These are phyloP conservation scores for Acanthamoeba lenticulata DNA, from an alignment of 208 protist species.

Conservation along the genomic window DNA sequence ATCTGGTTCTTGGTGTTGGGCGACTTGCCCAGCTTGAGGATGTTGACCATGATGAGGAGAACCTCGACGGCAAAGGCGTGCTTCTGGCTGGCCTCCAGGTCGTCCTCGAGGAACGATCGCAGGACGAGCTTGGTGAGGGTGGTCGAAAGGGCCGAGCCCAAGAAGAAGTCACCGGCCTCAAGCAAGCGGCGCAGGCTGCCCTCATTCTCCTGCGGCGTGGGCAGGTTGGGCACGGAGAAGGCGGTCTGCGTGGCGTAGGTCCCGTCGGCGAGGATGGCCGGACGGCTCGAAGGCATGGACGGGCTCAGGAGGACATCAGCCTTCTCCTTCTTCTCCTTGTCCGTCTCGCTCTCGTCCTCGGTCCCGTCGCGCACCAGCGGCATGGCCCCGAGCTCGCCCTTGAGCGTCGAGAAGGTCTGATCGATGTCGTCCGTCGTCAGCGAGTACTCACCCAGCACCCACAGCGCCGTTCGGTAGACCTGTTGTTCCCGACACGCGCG, in stretches of 20 bases:
- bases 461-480: constrained; percentile 81
- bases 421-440: constrained; percentile 85
- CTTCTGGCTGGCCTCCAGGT: constrained; percentile 33
- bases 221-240: constrained; percentile 68
- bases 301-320: constrained; percentile 84
- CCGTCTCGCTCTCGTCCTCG: constrained; percentile 10
- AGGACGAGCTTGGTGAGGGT: constrained; percentile 95
- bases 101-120: constrained; percentile 53
- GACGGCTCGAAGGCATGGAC: constrained; percentile 68
- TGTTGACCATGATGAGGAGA: constrained; percentile 76
- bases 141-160: constrained; percentile 91
- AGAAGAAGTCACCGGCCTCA: constrained; percentile 93
- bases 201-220: background rate
- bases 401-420: constrained; percentile 75
- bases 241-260: constrained; percentile 93
- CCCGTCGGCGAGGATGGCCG: constrained; percentile 84
- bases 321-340: constrained; percentile 34
- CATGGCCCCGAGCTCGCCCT: constrained; percentile 76
- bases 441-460: constrained; percentile 94
- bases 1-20: background rate
- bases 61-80: constrained; percentile 66
- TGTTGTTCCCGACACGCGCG: background rate
- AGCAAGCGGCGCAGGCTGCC: constrained; percentile 73
- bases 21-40: constrained; percentile 79
- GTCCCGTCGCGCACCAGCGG: constrained; percentile 80